Evolutionary conservation across 2,329 filamentous ascomycete genomes (phyloP).

Genomic region (Trichoderma koningiopsis): DNA sequence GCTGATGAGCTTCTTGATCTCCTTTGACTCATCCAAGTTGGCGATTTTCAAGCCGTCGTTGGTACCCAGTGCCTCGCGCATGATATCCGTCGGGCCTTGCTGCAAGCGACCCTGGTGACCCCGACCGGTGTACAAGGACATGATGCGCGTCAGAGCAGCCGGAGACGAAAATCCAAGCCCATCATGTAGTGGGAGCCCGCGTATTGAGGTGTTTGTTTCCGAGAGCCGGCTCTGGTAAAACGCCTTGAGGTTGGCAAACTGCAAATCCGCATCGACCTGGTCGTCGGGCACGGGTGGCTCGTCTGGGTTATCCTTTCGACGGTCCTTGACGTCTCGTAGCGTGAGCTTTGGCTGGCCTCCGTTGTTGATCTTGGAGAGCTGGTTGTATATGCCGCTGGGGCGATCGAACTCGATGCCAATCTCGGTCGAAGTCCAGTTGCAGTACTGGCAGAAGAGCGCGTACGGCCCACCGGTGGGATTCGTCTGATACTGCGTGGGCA

Average conservation of each 20-base stretch:
- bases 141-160: constrained; percentile 80
- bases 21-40: constrained; percentile 61
- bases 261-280: constrained; percentile 64
- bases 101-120: constrained; percentile 64
- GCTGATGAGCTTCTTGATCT: constrained; percentile 61
- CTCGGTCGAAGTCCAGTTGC: constrained; percentile 88
- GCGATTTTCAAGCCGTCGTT: constrained; percentile 72
- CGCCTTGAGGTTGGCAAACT: constrained; percentile 71
- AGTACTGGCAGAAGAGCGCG: constrained; percentile 84
- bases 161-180: constrained; percentile 68
- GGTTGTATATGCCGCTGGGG: constrained; percentile 79
- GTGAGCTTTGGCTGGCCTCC: constrained; percentile 57
- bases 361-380: constrained; percentile 72
- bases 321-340: constrained; percentile 53
- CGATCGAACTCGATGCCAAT: constrained; percentile 90
- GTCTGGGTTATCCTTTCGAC: constrained; percentile 50
- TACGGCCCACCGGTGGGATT: constrained; percentile 57
- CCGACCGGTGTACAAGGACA: constrained; percentile 81
- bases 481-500: constrained; percentile 44
- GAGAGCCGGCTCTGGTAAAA: constrained; percentile 83
- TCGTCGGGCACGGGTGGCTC: constrained; percentile 44
- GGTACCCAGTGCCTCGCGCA: constrained; percentile 75
- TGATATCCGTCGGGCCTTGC: constrained; percentile 67
- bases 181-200: constrained; percentile 47
- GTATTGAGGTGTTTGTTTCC: constrained; percentile 57